These are phyloP conservation scores for Umbelopsis sp. DNA, from an alignment of 192 early-diverging fungal species.

Conservation along the genomic window DNA sequence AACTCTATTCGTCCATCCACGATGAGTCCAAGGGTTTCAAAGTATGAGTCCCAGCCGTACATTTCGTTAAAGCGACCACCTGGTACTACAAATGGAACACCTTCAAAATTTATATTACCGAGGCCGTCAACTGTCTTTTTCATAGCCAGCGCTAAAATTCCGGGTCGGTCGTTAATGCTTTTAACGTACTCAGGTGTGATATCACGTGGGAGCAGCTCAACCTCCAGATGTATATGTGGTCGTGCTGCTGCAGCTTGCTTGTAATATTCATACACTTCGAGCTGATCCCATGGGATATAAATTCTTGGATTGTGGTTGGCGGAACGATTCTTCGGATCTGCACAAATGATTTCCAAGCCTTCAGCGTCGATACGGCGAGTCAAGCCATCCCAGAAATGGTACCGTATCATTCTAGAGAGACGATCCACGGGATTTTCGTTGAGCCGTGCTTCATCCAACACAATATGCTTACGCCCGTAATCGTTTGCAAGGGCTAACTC, in stretches of 20 bases:
- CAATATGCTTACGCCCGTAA: slow-evolving; percentile 81
- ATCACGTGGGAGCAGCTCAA: slow-evolving; percentile 78
- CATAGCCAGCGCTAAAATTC: slow-evolving; percentile 86
- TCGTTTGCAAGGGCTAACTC: slow-evolving; percentile 91
- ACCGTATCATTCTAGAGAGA: slow-evolving; percentile 84
- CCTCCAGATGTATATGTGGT: slow-evolving; percentile 71
- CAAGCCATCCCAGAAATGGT: slow-evolving; percentile 94
- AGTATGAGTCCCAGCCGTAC: slow-evolving; percentile 98
- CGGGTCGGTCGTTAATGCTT: slow-evolving; percentile 83
- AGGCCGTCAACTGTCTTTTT: slow-evolving; percentile 48
- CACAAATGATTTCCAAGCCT: slow-evolving; percentile 87
- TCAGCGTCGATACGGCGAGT: slow-evolving; percentile 80
- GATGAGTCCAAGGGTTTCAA: slow-evolving; percentile 86
- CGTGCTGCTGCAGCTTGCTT: slow-evolving; percentile 62
- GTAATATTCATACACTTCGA: slow-evolving; percentile 81
- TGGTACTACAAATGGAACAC: slow-evolving; percentile 92
- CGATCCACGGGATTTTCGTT: slow-evolving; percentile 94
- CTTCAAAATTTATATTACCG: slow-evolving; percentile 54
- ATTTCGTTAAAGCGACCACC: slow-evolving; percentile 99
- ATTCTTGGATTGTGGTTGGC: slow-evolving; percentile 82
- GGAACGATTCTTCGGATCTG: slow-evolving; percentile 87
- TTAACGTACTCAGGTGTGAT: slow-evolving; percentile 93
- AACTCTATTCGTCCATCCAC: slow-evolving; percentile 87
- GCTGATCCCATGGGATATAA: slow-evolving; percentile 86
- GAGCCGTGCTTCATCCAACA: slow-evolving; percentile 84